These are phyloP conservation scores for Pulveroboletus ravenelii DNA, from an alignment of 768 basidiomycete genomes.

Conservation along the genomic window DNA sequence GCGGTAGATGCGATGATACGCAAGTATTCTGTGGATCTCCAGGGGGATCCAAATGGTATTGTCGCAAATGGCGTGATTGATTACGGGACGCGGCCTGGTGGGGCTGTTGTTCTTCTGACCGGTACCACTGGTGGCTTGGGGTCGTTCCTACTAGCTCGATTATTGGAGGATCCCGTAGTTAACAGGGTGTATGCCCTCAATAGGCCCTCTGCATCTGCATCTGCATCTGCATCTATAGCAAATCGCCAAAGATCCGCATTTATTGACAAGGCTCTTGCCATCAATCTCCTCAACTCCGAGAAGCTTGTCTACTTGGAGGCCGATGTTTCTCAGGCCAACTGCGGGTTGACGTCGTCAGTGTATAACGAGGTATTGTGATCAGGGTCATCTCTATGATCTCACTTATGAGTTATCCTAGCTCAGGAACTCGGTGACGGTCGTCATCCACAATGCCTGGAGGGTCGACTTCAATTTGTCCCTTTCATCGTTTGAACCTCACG, in stretches of 20 bases:
- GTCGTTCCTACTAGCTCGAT: slow-evolving; percentile 31
- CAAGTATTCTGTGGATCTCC: no score
- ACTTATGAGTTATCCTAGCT: slow-evolving; percentile 9
- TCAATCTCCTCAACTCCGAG: slow-evolving; percentile 22
- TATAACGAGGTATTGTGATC: slow-evolving; percentile 27
- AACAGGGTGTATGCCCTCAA: slow-evolving; percentile 35
- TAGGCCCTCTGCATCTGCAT: slow-evolving; percentile 13
- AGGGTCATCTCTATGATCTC: no score
- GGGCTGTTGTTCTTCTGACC: slow-evolving; percentile 25
- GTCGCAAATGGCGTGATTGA: no score
- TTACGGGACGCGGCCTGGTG: background rate
- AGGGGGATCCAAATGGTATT: no score
- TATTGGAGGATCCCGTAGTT: slow-evolving; percentile 24
- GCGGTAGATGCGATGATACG: no score
- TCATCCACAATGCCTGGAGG: slow-evolving; percentile 38
- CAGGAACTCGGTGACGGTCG: slow-evolving; percentile 24
- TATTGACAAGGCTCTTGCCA: slow-evolving; percentile 33
- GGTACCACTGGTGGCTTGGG: slow-evolving; percentile 44
- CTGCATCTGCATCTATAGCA: slow-evolving; percentile 3
- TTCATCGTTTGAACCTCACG: slow-evolving; percentile 33
- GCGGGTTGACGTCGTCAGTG: slow-evolving; percentile 26
- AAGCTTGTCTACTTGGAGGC: slow-evolving; percentile 39
- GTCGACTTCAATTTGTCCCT: slow-evolving; percentile 40
- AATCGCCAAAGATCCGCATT: slow-evolving; percentile 34
- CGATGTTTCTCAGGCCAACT: slow-evolving; percentile 25